A percentile compares a stretch with the other conserved stretches of the same genome.
phyloP scores from a whole-genome alignment of 1,284 basidiomycete species.

The Ustilago crameri region DNA sequence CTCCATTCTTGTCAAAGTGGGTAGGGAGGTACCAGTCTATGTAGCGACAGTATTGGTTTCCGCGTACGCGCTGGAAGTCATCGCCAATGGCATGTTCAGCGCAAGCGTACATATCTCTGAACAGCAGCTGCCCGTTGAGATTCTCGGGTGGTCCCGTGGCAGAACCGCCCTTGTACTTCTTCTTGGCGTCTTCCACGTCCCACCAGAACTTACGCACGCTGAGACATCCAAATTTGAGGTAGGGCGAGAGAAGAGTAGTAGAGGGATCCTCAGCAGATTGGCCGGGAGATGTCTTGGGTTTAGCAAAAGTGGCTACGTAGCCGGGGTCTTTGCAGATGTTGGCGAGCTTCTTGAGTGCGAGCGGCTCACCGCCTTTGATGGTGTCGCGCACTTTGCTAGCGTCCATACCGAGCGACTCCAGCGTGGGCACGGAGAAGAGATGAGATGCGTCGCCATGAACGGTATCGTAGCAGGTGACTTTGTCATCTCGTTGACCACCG shows the following conservation, averaged over 20 bases:
- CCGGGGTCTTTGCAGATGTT: slow-evolving; percentile 69
- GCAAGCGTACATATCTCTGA: slow-evolving; percentile 71
- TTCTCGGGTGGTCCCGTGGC: slow-evolving; percentile 50
- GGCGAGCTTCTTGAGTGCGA: slow-evolving; percentile 69
- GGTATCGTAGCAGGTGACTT: slow-evolving; percentile 67
- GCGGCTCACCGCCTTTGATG: slow-evolving; percentile 70
- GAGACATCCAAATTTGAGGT: slow-evolving; percentile 72
- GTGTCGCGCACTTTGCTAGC: slow-evolving; percentile 67
- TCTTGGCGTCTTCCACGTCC: slow-evolving; percentile 51
- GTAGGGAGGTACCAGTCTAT: slow-evolving; percentile 71
- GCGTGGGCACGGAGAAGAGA: slow-evolving; percentile 71
- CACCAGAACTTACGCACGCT: slow-evolving; percentile 66
- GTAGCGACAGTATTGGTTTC: slow-evolving; percentile 70
- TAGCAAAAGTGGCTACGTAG: slow-evolving; percentile 71
- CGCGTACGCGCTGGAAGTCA: slow-evolving; percentile 69
- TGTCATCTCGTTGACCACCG: slow-evolving; percentile 52
- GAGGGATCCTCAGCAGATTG: slow-evolving; percentile 43
- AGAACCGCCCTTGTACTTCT: slow-evolving; percentile 54
- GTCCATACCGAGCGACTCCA: slow-evolving; percentile 71
- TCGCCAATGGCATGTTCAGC: slow-evolving; percentile 69
- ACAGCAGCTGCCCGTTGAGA: slow-evolving; percentile 68
- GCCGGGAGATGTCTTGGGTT: slow-evolving; percentile 70
- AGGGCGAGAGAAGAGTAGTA: slow-evolving; percentile 70
- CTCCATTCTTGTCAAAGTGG: slow-evolving; percentile 69
- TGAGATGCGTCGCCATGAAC: slow-evolving; percentile 68